Evolutionary conservation across 2,329 filamentous ascomycete species (phyloP), one percentile per base, ranked within the genome.

Genomic region (Lasiodiplodia sp.): DNA sequence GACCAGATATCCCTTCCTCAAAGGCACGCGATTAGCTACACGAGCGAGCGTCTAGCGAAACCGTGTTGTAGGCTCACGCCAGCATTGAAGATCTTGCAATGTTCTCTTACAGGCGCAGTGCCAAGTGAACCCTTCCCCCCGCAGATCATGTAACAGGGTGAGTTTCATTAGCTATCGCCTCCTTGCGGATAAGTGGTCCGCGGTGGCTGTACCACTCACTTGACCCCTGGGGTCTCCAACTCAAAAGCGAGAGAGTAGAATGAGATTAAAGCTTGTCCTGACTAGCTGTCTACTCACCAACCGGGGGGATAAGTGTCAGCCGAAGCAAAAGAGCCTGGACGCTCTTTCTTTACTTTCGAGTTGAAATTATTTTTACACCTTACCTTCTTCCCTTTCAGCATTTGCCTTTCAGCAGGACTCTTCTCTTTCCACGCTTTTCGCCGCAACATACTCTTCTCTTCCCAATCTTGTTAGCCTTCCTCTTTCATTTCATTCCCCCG

Each of bases 81-180:
- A 44, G 44, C 31, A 23, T 8, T 28, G 57, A 47, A 40, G 37
- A 49, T 44, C 40, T 31, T 25, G 16, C 40, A 11, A 37, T n/a
- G 21, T 52, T 25, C 47, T 64, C 60, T 52, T 12, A 64, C 60
- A 52, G 44, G 60, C 47, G 23, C 44, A 64, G 60, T 64, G 47
- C 28, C 44, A 64, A 49, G 60, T 52, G 60, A 64, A 34, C 60
- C 51, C 28, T 52, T n/a, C 31, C 44, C 44, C 60, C 44, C 60
- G 60, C 60, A 64, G 51, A 64, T 64, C 60, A 37, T 64, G 44
- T 37, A 37, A 64, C 60, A 7, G 28, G 4, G 31, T 6, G 7
- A 14, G 60, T 64, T 64, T 64, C 60, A 64, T 47, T 31, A 38
- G 60, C 60, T 11, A 52, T n/a, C 44, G 16, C 38, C 47, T n/a